Evolutionary conservation across 75 land plant genomes (phyloP).

Genomic region (Adiantum capillusveneris): DNA sequence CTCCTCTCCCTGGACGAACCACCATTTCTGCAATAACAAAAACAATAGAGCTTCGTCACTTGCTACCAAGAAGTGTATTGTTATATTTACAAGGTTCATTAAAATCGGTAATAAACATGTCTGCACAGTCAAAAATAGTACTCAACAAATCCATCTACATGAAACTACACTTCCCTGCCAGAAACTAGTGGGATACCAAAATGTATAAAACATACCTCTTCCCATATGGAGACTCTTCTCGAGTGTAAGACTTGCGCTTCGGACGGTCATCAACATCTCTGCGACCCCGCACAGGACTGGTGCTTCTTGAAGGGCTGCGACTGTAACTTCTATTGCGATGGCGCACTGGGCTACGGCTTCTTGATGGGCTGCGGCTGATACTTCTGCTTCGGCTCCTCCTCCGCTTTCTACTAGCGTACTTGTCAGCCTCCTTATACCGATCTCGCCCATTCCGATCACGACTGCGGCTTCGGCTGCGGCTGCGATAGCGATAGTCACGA

Average conservation of each 20-base stretch:
- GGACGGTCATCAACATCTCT: constrained; percentile 22
- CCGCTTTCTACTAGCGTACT: neutral
- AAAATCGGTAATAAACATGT: too few species aligned
- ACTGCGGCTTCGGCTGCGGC: constrained; percentile 42
- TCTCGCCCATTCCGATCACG: constrained; percentile 34
- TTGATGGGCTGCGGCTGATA: neutral
- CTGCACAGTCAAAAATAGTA: too few species aligned
- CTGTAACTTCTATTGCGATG: neutral
- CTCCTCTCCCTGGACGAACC: too few species aligned
- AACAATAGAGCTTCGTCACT: too few species aligned
- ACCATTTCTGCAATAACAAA: too few species aligned
- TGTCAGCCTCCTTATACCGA: constrained; percentile 18
- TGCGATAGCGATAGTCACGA: constrained; percentile 35
- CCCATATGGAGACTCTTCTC: constrained; percentile 1
- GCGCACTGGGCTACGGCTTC: constrained; percentile 3
- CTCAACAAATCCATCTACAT: too few species aligned
- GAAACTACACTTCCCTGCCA: too few species aligned
- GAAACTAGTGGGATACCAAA: too few species aligned
- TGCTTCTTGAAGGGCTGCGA: neutral
- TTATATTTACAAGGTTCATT: too few species aligned
- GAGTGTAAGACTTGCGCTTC: constrained; percentile 9
- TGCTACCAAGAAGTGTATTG: too few species aligned
- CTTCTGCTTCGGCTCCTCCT: constrained; percentile 2
- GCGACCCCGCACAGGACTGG: constrained; percentile 1
- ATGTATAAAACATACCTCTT: neutral